phyloP scores from a whole-genome alignment of 2,329 filamentous ascomycete genomes.

The Raffaelea arxii region DNA sequence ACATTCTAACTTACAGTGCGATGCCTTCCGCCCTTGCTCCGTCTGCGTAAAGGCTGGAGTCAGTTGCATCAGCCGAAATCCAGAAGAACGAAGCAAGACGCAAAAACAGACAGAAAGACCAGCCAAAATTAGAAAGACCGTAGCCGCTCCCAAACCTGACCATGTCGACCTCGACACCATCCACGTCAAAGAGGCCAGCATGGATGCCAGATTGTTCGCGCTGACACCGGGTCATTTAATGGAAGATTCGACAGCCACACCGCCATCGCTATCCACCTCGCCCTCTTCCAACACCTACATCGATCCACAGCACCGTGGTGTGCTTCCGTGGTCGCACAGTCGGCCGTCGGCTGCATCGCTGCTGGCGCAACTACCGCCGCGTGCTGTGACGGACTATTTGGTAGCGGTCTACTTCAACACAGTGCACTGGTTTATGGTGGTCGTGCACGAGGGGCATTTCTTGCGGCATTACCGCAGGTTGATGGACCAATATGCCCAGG shows the following conservation, averaged over 20 bases:
- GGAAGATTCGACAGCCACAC: neutral
- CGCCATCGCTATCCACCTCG: neutral
- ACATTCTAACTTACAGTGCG: neutral
- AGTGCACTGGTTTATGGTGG: conserved; percentile 1
- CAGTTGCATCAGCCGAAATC: neutral
- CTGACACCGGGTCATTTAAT: neutral
- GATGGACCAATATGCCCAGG: neutral
- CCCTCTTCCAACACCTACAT: neutral
- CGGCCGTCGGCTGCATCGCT: neutral
- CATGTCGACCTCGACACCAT: neutral
- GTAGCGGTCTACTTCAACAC: conserved; percentile 1
- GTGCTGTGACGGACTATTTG: neutral
- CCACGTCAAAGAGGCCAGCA: neutral
- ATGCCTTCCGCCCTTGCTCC: neutral
- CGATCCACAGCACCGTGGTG: neutral
- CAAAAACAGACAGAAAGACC: neutral
- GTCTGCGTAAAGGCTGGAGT: neutral
- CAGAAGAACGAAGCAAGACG: neutral
- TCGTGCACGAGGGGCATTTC: conserved; percentile 1
- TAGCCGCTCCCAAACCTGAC: neutral
- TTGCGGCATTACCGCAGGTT: neutral
- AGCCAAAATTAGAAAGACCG: neutral
- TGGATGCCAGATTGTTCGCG: neutral
- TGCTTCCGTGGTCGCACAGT: neutral
- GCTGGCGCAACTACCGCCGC: neutral